A percentile compares a stretch with the other conserved stretches of the same genome.
These are phyloP conservation scores for Hymenoscyphus fructigenus DNA, from an alignment of 2,329 filamentous ascomycete genomes.

Conservation along the genomic window DNA sequence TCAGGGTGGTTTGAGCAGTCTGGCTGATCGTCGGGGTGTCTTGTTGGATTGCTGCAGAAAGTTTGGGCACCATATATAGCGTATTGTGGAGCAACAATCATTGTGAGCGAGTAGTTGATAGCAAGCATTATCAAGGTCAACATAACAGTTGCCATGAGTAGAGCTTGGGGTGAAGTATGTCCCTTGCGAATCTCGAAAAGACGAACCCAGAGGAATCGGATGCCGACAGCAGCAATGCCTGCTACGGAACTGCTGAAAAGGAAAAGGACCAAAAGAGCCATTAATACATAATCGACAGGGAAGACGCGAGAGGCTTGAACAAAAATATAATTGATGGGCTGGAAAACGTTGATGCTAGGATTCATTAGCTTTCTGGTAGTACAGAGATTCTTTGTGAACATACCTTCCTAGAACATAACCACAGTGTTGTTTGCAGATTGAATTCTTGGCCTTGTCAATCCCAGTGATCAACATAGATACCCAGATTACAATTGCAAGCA, in stretches of 20 bases:
- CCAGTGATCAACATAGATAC: slow-evolving; percentile 92
- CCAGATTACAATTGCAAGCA: slow-evolving; percentile 75
- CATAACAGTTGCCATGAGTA: slow-evolving; percentile 88
- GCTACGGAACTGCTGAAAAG: slow-evolving; percentile 87
- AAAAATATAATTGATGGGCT: slow-evolving; percentile 89
- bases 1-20: slow-evolving; percentile 72
- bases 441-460: slow-evolving; percentile 96
- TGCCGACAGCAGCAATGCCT: slow-evolving; percentile 82
- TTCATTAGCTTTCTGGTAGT: neutral
- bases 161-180: slow-evolving; percentile 85
- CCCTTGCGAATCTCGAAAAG: slow-evolving; percentile 90
- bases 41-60: slow-evolving; percentile 75
- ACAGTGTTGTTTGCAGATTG: slow-evolving; percentile 83
- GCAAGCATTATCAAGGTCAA: slow-evolving; percentile 86
- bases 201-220: slow-evolving; percentile 92
- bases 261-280: slow-evolving; percentile 79
- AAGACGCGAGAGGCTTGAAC: slow-evolving; percentile 80
- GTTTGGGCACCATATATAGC: slow-evolving; percentile 92
- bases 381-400: slow-evolving; percentile 4
- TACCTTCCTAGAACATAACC: slow-evolving; percentile 79
- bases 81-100: slow-evolving; percentile 95
- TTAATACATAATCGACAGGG: slow-evolving; percentile 88
- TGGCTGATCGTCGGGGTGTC: slow-evolving; percentile 62
- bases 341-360: slow-evolving; percentile 81
- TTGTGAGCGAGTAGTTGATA: slow-evolving; percentile 88